Conservation (phyloP, 2,329 filamentous ascomycete genomes). For the Tolypocladium inflatum region DNA sequence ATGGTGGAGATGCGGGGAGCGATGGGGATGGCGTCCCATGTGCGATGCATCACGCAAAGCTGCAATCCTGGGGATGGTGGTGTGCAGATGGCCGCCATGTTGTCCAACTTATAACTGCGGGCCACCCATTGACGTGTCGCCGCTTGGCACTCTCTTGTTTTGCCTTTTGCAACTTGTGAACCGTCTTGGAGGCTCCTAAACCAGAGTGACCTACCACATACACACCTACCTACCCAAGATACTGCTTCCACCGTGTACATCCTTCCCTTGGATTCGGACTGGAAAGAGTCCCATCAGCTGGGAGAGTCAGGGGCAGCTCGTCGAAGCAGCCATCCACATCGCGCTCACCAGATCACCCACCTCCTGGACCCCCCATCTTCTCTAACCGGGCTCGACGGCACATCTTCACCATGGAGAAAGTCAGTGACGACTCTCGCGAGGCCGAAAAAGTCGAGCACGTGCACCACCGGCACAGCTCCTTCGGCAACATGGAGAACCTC, state of each 20-base stretch:
- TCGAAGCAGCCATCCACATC: neutral
- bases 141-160: neutral
- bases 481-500: slow-evolving; percentile 5
- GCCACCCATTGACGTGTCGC: neutral
- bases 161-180: neutral
- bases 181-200: neutral
- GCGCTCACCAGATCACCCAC: neutral
- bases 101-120: neutral
- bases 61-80: neutral
- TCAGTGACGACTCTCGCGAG: neutral
- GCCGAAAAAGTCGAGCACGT: slow-evolving; percentile 3
- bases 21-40: neutral
- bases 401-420: neutral
- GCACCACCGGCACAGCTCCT: slow-evolving; percentile 4
- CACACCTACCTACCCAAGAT: neutral
- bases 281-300: neutral
- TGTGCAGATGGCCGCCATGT: neutral
- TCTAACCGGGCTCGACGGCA: neutral
- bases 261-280: neutral
- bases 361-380: neutral
- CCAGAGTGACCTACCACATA: neutral
- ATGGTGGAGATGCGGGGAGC: neutral
- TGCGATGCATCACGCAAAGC: neutral
- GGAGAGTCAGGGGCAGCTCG: neutral
- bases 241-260: neutral